These are phyloP conservation scores for Platanthera zijinensis DNA, from an alignment of 106 monocot genomes.

Conservation along the genomic window DNA sequence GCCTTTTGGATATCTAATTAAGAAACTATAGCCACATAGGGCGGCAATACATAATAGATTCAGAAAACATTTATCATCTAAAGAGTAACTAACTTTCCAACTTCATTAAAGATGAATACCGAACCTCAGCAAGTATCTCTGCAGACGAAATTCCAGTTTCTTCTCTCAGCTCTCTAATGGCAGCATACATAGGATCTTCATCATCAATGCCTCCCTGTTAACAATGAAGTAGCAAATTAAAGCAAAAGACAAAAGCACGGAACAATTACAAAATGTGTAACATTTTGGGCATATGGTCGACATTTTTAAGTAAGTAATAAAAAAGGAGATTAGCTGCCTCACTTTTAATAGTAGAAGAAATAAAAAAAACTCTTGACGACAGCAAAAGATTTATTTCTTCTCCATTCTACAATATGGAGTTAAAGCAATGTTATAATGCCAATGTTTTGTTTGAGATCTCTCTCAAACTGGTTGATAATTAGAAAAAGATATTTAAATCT, in stretches of 20 bases:
- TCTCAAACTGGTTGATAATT: too few species aligned
- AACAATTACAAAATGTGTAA: not conserved
- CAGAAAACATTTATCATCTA: not conserved
- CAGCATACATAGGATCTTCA: slow-evolving; percentile 72
- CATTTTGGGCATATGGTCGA: not conserved
- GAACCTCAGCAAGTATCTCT: slow-evolving; percentile 74
- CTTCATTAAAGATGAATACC: not conserved
- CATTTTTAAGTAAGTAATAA: not conserved
- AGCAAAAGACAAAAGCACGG: not conserved
- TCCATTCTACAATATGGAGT: not conserved
- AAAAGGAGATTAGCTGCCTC: not conserved
- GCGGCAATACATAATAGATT: not conserved
- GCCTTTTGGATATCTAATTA: not conserved
- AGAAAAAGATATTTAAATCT: too few species aligned
- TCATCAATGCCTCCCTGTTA: slow-evolving; percentile 74
- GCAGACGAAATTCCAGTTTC: slow-evolving; percentile 89
- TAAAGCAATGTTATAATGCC: not conserved
- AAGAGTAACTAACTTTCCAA: not conserved
- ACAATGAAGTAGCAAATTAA: not conserved
- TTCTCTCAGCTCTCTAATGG: slow-evolving; percentile 75
- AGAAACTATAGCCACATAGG: not conserved
- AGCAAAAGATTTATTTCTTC: not conserved
- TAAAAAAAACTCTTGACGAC: not conserved
- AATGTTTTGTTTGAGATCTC: too few species aligned
- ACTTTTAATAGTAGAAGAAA: not conserved